These are phyloP conservation scores for Thalassiosira mediterranea DNA, from an alignment of 352 stramenopile genomes.

Conservation along the genomic window DNA sequence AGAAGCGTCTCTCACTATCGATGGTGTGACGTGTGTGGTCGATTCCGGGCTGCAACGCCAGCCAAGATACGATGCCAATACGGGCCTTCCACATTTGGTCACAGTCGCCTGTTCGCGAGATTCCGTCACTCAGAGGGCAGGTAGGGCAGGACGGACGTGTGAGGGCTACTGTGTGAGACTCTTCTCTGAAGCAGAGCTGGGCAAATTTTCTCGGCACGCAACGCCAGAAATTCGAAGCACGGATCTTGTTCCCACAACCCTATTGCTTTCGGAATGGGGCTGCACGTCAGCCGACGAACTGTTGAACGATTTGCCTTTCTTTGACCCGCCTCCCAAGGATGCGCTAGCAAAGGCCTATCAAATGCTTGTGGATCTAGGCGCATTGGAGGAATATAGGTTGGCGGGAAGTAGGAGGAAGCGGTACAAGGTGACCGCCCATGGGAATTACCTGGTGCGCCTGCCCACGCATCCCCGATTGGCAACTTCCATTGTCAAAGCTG, in stretches of 20 bases:
- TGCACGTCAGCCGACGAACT: conserved; percentile 59
- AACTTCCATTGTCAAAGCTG: conserved; percentile 52
- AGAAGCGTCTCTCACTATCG: conserved; percentile 72
- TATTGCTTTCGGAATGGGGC: conserved; percentile 66
- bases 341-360: conserved; percentile 49
- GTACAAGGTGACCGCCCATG: conserved; percentile 54
- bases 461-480: conserved; percentile 67
- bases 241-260: conserved; percentile 56
- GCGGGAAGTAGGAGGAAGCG: conserved; percentile 29
- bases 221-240: conserved; percentile 64
- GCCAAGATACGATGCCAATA: conserved; percentile 65
- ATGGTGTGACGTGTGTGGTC: conserved; percentile 69
- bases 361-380: conserved; percentile 55
- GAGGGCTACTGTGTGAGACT: conserved; percentile 90
- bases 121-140: conserved; percentile 90
- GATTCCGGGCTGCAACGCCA: conserved; percentile 67
- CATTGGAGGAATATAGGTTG: conserved; percentile 45
- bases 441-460: conserved; percentile 39
- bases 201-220: conserved; percentile 44
- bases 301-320: conserved; percentile 59
- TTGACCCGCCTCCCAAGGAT: conserved; percentile 58
- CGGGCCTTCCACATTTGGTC: conserved; percentile 88
- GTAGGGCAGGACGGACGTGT: conserved; percentile 88
- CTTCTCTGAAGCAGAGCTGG: conserved; percentile 61
- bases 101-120: conserved; percentile 88